Base-by-base conservation (phyloP, 495 filamentous ascomycete species). In the Cryomyces minteri region DNA sequence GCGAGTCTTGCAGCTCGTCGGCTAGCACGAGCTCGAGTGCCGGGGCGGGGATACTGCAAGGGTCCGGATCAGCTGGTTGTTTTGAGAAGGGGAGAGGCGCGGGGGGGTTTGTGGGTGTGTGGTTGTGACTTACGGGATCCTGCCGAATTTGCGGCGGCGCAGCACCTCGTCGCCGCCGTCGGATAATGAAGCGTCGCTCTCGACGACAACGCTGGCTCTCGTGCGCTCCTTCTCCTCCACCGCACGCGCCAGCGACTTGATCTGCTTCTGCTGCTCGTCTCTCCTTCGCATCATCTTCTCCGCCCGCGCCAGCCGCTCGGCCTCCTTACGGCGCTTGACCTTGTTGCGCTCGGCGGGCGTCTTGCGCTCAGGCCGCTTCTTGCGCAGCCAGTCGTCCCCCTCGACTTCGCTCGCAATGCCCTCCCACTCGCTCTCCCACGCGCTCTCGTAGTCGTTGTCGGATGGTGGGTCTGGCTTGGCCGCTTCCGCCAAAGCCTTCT, bases 1-100 rank as follows among this genome's bases (percentile, higher is more conserved):
- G 65, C 4, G 85, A 94, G 47, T 98, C 90, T 55, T 88, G 81
- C 38, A 98, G 69, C 61, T 98, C 90, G 53, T 95, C 88, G 4
- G 86, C 84, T 30, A 98, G 70, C 5, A 94, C 85, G 39, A 98
- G 62, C 56, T 98, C 90, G 39, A 95, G 67, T 5, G 76, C 74
- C 51, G 80, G 79, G 53, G 87, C 76, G 0, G 87, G 86, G 10
- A 88, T 57, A 51, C 74, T 82, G 45, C 31, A 33, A 39, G 12
- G 6, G 40, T 25, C 2, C 18, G 18, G 18, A 25, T 25, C 18
- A 25, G 18, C 18, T 25, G 18, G 18, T 25, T 25, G 18, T 25
- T 25, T n/a, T n/a, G n/a, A n/a, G n/a, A n/a, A n/a, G n/a, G n/a
- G n/a, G n/a, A n/a, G n/a, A n/a, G n/a, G n/a, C n/a, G n/a, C n/a